Base-by-base conservation (phyloP, 306 rosid species). In the Oxytropis ochrocephala region DNA sequence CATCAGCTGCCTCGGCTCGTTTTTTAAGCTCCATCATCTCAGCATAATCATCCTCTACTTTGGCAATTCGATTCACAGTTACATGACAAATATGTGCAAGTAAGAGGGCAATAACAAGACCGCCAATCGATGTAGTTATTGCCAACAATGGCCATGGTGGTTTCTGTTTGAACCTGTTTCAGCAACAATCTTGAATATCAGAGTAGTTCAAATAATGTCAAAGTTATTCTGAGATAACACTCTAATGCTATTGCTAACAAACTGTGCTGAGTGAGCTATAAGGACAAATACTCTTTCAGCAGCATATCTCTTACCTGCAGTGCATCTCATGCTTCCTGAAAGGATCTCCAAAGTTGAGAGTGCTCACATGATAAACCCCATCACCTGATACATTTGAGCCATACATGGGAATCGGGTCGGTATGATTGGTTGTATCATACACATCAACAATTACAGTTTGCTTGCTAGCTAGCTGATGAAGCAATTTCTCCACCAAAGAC, bases 391-490 rank as follows among this genome's bases (percentile, higher is more conserved):
- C 89, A 71, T 84, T 82, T 67, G 91, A 84, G 24, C 99, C 97
- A 59, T 94, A 94, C 99, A 94, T 94, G 76, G 88, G 80, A 81
- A 91, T 91, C 39, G 97, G 92, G n/a, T 85, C 80, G 3, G 88
- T 85, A 46, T 69, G 80, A 79, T 91, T 94, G 33, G 97, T 87
- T 17, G 91, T 94, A 69, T 94, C 99, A 78, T 88, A 94, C 58
- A 94, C 99, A 75, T 89, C 84, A 55, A 94, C 97, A 50, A 94
- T 82, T 57, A 94, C 91, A 4, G 84, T 88, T 83, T 91, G 97
- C 88, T 94, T 91, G 95, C 99, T 91, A 44, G 99, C 92, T 47
- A 94, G 97, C 74, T 91, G 98, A 30, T 94, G 99, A 69, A 91
- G 97, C 73, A 94, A 83, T 77, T 94, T 94, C 83, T 94, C 99